Evolutionary conservation across 805 yeast genomes (phyloP), one percentile per base, ranked within the genome.

Genomic region (Schizosaccharomyces cryophilus): DNA sequence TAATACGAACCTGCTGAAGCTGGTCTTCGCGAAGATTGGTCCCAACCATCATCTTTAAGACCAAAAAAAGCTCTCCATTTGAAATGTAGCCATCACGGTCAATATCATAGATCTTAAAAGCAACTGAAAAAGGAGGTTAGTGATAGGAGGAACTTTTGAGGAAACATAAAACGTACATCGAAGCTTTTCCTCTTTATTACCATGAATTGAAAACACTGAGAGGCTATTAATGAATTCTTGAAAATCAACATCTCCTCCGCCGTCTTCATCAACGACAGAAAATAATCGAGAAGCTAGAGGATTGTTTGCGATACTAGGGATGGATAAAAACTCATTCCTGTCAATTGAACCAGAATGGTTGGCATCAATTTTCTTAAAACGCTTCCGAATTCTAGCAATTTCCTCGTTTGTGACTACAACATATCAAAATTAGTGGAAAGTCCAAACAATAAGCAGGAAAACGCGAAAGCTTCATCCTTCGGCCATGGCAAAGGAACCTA

Each of bases 41-140:
- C 1, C 97, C 98, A 31, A 94, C 98, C 98, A 93, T 93, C 80
- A 87, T 85, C 72, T 93, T 86, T 73, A 93, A 75, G 51, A 93
- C 97, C 51, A 90, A 77, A 67, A 84, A 93, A 62, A 93, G 72
- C 72, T 93, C 99, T 29, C 98, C 99, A 69, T 90, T 90, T 2
- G 96, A 89, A 45, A 93, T 87, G 69, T 69, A 88, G 0, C 98
- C 98, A 69, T 93, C 99, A 62, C 87, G 78, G 71, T 93, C 99
- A 64, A 93, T 87, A 69, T 93, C 99, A 69, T 93, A 93, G 21
- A 93, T 87, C 67, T 83, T 85, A 73, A 93, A 93, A 11, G 96
- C 93, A 74, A 94, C 56, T 51, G 17, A 21, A 24, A 26, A 29
- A 19, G 19, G 4, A n/a, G 17, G n/a, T n/a, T 17, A 15, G 42